Evolutionary conservation across 257 asterid species (phyloP), one percentile per base, ranked within the genome.

Genomic region (Rehmannia glutinosa): DNA sequence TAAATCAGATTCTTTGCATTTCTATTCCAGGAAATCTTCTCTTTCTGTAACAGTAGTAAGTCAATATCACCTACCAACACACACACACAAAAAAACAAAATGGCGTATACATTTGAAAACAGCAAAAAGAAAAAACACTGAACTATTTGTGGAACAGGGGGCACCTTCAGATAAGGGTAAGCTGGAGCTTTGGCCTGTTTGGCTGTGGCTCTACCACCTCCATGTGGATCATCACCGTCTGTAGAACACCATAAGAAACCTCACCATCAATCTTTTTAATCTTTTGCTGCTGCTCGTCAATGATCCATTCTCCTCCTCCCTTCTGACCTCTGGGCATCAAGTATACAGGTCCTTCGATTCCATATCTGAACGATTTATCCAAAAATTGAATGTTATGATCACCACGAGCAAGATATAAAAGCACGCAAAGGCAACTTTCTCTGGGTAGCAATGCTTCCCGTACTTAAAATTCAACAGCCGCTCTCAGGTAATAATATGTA

Each of bases 141-240:
- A 66, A 65, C 49, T 41, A 51, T 6, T 30, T 6, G 17, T 42
- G 24, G 36, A 42, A 16, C 1, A 43, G 41, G 25, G 50, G 24
- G 49, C 23, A 28, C 68, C 39, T 57, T 80, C 52, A 84, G 62
- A 78, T 58, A 45, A 92, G 86, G 20, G 95, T 80, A 52, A 93
- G 92, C 64, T 90, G 82, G n/a, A 93, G 98, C 73, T 90, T 88
- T 2, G 97, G 97, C 76, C 98, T 76, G 78, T 90, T 84, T n/a
- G 98, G 98, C 76, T 93, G 97, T 8, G 94, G 96, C 83, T 86
- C 94, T 8, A 83, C 92, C 32, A 93, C 99, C 75, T 93, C 96
- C 91, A 93, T 77, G 71, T 88, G 97, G 75, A 93, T 81, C 64
- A 64, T 82, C 76, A 93, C 96, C 0, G 86, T 81, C 73, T 89